Evolutionary conservation across 139 green algal genomes (phyloP).

Genomic region (Coelastrella sp.): DNA sequence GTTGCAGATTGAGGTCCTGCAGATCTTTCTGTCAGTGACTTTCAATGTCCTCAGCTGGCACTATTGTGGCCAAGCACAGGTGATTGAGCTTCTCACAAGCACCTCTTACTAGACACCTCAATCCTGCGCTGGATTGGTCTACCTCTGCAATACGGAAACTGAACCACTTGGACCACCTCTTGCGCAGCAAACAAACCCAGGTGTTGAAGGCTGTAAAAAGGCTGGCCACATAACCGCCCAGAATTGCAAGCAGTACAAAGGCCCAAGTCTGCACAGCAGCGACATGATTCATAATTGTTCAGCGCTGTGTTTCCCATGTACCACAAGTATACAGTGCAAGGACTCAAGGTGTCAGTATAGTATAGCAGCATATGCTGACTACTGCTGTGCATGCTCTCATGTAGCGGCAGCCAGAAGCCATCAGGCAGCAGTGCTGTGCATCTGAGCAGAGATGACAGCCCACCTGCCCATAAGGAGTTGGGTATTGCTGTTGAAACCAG

Average conservation of each 20-base stretch:
- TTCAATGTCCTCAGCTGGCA: no score
- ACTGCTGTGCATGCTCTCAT: not conserved
- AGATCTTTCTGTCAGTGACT: not conserved
- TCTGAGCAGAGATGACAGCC: not conserved
- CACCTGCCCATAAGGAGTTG: constrained; percentile 44
- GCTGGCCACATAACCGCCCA: constrained; percentile 61
- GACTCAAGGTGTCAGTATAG: no score
- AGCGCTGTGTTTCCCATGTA: no score
- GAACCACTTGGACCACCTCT: constrained; percentile 63
- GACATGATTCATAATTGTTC: not conserved
- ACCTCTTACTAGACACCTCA: not conserved
- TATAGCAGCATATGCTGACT: not conserved
- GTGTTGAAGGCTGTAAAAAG: constrained; percentile 71
- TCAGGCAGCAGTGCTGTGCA: not conserved
- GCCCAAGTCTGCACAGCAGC: constrained; percentile 53
- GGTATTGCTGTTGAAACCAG: constrained; percentile 53
- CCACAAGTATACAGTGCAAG: no score
- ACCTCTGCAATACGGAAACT: constrained; percentile 58
- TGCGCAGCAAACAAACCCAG: constrained; percentile 72
- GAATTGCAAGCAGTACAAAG: constrained; percentile 56
- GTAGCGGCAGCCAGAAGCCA: not conserved
- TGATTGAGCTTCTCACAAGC: not conserved
- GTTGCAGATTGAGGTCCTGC: not conserved
- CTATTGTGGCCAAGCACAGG: not conserved
- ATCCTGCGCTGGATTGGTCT: not conserved